A percentile compares a stretch with the other conserved stretches of the same genome.
Evolutionary conservation across 2,329 filamentous ascomycete species (phyloP).

Genomic region (Metarhizium rileyi): DNA sequence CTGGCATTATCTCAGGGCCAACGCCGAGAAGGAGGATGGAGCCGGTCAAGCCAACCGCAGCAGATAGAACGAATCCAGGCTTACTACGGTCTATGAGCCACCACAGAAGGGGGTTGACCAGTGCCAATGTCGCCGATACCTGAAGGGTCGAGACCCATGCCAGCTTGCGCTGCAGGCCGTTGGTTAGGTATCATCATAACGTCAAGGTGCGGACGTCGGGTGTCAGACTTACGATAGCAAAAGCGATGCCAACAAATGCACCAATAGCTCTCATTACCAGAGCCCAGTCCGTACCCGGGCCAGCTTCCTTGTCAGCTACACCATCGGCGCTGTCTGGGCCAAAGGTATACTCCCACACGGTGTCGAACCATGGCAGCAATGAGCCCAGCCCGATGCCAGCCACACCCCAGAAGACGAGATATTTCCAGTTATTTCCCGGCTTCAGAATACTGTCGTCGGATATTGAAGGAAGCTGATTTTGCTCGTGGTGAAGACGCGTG

Average conservation of each 20-base stretch:
- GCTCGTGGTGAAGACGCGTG: conserved; percentile 64
- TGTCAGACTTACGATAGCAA: conserved; percentile 58
- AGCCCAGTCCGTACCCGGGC: conserved; percentile 61
- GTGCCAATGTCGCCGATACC: conserved; percentile 75
- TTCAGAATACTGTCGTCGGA: conserved; percentile 33
- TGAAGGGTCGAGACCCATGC: conserved; percentile 95
- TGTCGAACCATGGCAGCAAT: conserved; percentile 76
- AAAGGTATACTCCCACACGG: conserved; percentile 53
- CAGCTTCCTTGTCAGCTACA: conserved; percentile 19
- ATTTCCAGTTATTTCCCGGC: conserved; percentile 46
- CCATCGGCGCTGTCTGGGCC: conserved; percentile 25
- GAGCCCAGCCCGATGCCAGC: conserved; percentile 70
- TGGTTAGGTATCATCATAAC: background rate
- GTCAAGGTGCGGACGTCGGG: conserved; percentile 12
- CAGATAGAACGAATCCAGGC: conserved; percentile 72
- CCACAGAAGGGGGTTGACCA: conserved; percentile 91
- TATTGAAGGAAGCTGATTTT: conserved; percentile 50
- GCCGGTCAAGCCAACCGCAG: conserved; percentile 62
- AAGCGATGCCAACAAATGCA: conserved; percentile 51
- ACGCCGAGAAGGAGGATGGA: conserved; percentile 65
- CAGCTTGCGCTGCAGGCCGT: conserved; percentile 59
- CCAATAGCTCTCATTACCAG: conserved; percentile 47
- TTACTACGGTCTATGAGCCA: conserved; percentile 89
- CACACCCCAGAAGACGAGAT: conserved; percentile 72
- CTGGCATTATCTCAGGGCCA: conserved; percentile 68